These are phyloP conservation scores for Xylaria digitata DNA, from an alignment of 2,329 filamentous ascomycete genomes.

Conservation along the genomic window DNA sequence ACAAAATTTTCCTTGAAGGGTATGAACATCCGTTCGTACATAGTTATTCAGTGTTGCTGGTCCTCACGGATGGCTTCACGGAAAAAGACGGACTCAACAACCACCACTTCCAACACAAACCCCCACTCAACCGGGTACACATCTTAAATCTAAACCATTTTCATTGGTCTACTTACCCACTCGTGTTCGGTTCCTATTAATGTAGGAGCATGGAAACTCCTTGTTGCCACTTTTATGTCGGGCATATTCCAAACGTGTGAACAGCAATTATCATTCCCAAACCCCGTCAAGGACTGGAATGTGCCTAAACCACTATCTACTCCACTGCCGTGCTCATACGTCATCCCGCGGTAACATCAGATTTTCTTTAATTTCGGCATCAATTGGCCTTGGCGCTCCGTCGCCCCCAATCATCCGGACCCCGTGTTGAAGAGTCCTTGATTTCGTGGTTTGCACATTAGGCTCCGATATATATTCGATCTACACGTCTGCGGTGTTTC, in stretches of 20 bases:
- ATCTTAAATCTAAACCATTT: background rate
- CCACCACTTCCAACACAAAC: background rate
- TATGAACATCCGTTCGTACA: background rate
- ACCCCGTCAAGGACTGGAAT: background rate
- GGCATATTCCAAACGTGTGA: constrained; percentile 14
- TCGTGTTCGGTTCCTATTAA: background rate
- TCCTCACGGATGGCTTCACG: background rate
- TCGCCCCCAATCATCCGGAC: constrained; percentile 15
- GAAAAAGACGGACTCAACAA: background rate
- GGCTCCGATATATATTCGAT: background rate
- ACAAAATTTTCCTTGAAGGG: background rate
- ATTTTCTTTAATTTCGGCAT: constrained; percentile 6
- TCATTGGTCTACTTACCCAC: background rate
- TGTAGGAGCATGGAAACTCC: background rate
- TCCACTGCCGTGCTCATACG: background rate
- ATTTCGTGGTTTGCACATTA: constrained; percentile 3
- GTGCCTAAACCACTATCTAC: constrained; percentile 12
- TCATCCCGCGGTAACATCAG: constrained; percentile 1
- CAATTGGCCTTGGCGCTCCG: constrained; percentile 8
- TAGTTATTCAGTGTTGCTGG: background rate
- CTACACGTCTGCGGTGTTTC: background rate
- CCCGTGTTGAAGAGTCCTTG: constrained; percentile 5
- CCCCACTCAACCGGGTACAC: constrained; percentile 3
- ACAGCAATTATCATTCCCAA: background rate
- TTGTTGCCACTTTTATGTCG: constrained; percentile 16